Percentiles rank a stretch among this genome's conserved stretches.
Conservation (phyloP, 1,139 yeast genomes). For the Starmera stellimalicola region DNA sequence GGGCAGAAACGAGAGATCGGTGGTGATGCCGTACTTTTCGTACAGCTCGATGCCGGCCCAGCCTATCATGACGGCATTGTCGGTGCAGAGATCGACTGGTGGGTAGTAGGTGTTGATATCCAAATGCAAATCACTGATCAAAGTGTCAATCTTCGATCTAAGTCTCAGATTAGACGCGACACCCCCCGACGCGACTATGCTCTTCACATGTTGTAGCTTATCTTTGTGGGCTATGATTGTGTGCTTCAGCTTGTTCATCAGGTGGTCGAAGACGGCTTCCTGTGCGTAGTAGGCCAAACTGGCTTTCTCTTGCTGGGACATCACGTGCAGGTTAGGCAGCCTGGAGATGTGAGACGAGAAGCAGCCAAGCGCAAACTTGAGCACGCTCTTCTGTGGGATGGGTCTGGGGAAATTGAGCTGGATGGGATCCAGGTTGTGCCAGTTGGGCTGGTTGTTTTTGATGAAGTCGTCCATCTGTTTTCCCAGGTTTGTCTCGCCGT, state of each 20-base stretch:
- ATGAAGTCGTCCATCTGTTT: conserved; percentile 64
- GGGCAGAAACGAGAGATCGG: conserved; percentile 47
- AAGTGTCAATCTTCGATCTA: conserved; percentile 37
- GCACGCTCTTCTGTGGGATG: conserved; percentile 36
- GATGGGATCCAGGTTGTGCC: conserved; percentile 12
- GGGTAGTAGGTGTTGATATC: conserved; percentile 48
- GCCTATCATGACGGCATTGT: conserved; percentile 95
- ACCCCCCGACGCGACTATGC: conserved; percentile 86
- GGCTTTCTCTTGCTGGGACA: conserved; percentile 14
- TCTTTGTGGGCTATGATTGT: conserved; percentile 36
- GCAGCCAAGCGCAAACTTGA: conserved; percentile 70
- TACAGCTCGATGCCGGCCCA: conserved; percentile 89
- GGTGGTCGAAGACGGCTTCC: conserved; percentile 59
- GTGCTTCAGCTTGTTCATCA: conserved; percentile 51
- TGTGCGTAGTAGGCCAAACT: conserved; percentile 58
- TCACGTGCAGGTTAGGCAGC: conserved; percentile 13
- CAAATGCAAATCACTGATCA: conserved; percentile 20
- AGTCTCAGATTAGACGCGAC: conserved; percentile 71
- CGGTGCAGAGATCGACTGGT: conserved; percentile 69
- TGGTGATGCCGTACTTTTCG: conserved; percentile 39
- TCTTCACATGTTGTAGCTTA: conserved; percentile 34
- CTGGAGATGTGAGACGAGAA: conserved; percentile 51
- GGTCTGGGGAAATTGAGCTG: conserved; percentile 38
- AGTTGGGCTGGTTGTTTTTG: conserved; percentile 22
- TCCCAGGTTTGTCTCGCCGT: conserved; percentile 72